Conservation (phyloP, 2,329 filamentous ascomycete species). For the Fusarium pininemorale region DNA sequence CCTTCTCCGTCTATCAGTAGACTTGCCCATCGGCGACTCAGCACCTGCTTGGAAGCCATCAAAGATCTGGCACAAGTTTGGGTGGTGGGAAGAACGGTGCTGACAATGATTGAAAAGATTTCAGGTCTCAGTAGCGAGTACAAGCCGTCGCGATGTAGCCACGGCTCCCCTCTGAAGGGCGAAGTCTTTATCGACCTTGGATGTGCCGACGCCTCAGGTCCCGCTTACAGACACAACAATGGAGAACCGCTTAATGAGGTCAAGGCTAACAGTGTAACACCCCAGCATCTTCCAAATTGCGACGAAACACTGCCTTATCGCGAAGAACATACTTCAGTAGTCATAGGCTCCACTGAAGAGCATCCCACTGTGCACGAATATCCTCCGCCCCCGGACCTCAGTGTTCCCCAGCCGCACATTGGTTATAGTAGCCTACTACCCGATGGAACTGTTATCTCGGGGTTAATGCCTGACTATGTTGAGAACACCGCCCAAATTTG, state of each 20-base stretch:
- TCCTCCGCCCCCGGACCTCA: neutral
- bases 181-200: neutral
- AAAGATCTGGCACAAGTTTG: neutral
- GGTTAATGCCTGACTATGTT: neutral
- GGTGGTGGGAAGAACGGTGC: neutral
- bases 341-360: neutral
- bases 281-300: fast-evolving
- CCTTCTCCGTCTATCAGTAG: neutral
- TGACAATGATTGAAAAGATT: neutral
- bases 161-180: neutral
- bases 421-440: neutral
- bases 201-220: neutral
- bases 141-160: neutral
- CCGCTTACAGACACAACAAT: fast-evolving
- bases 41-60: neutral
- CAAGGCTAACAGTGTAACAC: neutral
- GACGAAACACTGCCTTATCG: neutral
- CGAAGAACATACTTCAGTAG: no score
- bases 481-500: neutral
- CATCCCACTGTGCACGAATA: fast-evolving
- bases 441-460: fast-evolving
- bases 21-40: neutral
- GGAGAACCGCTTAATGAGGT: fast-evolving
- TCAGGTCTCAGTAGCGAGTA: neutral
- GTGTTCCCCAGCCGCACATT: neutral